Evolutionary conservation across 495 filamentous ascomycete genomes (phyloP), one percentile per base, ranked within the genome.

Genomic region (Trichodelitschia bisporula): DNA sequence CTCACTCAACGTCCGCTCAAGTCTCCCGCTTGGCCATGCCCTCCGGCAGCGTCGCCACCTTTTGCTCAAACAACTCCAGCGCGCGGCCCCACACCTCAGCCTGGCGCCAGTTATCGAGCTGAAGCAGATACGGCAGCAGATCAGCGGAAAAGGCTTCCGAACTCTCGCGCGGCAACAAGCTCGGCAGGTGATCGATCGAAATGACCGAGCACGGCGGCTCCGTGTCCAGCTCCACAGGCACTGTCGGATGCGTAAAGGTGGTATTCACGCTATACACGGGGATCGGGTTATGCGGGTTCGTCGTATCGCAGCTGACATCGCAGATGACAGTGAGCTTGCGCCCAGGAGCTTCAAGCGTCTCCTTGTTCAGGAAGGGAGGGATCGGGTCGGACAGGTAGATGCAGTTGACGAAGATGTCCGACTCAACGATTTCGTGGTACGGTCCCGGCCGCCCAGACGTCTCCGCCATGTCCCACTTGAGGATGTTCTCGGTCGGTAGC

Each of bases 391-490:
- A 62, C 11, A 93, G 65, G 51, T 91, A 92, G 40, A 91, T 84
- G 61, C 77, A 89, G 60, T 34, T 34, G 4, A 34, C 24, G 20
- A 37, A 37, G 35, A 24, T 24, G 21, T 24, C 21, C 6, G 27
- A 37, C 43, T 82, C 72, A 34, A 74, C 56, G 46, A 93, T 86
- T 54, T 93, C 84, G 40, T 59, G 50, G 59, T 90, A 93, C 15
- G 84, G 84, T 10, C 84, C 84, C 18, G 76, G 53, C 47, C 44
- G 71, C 45, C 62, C 62, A 2, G 53, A 57, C n/a, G 84, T 93
- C 64, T 93, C 86, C 1, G 59, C 69, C 53, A 97, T 62, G 59
- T 95, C 86, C 84, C 84, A 93, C 58, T 82, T 66, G 41, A 84
- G 50, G 39, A 91, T 67, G 40, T 76, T 64, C 35, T 66, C 62